Conservation (phyloP, 169 alveolate species). For the Plasmodium vinckei region DNA sequence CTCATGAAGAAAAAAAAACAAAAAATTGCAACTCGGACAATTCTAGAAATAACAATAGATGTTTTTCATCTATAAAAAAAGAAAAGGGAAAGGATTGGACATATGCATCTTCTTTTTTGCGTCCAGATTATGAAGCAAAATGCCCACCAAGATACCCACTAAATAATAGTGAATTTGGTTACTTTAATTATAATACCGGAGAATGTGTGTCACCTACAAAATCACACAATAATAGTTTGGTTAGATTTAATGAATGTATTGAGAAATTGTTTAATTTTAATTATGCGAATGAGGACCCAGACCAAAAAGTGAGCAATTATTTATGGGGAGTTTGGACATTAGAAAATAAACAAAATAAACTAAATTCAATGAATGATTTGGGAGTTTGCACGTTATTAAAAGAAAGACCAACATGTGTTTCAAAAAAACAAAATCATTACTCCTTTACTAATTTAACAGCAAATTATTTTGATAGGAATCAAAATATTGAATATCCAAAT, state of each 20-base stretch:
- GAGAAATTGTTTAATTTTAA: conserved; percentile 39
- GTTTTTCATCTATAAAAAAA: conserved; percentile 40
- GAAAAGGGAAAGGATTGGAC: conserved; percentile 68
- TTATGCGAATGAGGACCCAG: conserved; percentile 3
- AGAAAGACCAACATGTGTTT: conserved; percentile 43
- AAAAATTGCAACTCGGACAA: conserved; percentile 9
- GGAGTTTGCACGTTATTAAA: conserved; percentile 29
- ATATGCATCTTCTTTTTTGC: conserved; percentile 64
- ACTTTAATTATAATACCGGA: conserved; percentile 46
- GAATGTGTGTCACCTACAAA: conserved; percentile 26
- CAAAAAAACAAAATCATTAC: conserved; percentile 28
- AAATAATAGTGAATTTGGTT: conserved; percentile 62
- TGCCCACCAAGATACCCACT: conserved; percentile 71
- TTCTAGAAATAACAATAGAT: conserved; percentile 25
- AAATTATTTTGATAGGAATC: conserved; percentile 38
- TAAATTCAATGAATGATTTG: conserved; percentile 42
- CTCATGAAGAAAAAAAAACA: conserved; percentile 44
- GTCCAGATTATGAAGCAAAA: conserved; percentile 54
- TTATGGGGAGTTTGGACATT: conserved; percentile 67
- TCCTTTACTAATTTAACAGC: conserved; percentile 57
- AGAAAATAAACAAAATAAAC: conserved; percentile 7
- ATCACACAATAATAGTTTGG: neutral
- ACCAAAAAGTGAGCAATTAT: neutral
- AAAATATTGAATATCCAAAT: conserved; percentile 38
- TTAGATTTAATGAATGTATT: conserved; percentile 32